Base-by-base conservation (phyloP, 257 asterid genomes). In the Scutellaria minor region DNA sequence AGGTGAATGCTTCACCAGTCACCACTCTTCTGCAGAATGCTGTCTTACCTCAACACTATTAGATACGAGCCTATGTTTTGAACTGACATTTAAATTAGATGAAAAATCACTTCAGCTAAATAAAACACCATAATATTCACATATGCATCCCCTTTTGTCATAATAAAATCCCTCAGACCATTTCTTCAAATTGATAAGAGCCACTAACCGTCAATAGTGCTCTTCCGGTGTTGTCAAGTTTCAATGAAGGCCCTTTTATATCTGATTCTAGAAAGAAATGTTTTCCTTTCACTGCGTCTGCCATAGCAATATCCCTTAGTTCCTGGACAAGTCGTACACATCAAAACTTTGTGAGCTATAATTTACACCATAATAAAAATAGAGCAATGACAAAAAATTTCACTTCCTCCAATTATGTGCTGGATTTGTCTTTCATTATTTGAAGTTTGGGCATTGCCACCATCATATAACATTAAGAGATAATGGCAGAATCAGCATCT, bases 171-270 rank as follows among this genome's bases (percentile, higher is more conserved):
- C 41, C 4, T 6, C 3, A 18, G 41, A 74, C 70, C 6, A 45
- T n/a, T 59, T 62, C 24, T 45, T 20, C 22, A 56, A 42, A 11
- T 13, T 46, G 70, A 68, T 40, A 51, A 53, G 75, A 55, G 73
- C 57, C 13, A 85, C 96, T 83, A 77, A 93, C 98, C 64, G 97
- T 89, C 81, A 91, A 61, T 70, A 91, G 84, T 80, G 96, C 96
- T 86, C 80, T 85, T 79, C 98, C 98, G 11, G 98, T 91, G 66
- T 89, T 87, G 85, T 93, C 98, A 24, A 89, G 93, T 84, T 91
- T 93, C 67, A 91, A 75, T 7, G 88, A 71, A 62, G 98, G 97
- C 69, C 98, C 97, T 84, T 84, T 93, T 40, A 93, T 87, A 81
- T 91, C 97, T 73, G 96, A 46, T 78, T 93, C 98, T 53, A 93